Conservation (phyloP, 495 filamentous ascomycete species). For the Penicillium chermesinum region DNA sequence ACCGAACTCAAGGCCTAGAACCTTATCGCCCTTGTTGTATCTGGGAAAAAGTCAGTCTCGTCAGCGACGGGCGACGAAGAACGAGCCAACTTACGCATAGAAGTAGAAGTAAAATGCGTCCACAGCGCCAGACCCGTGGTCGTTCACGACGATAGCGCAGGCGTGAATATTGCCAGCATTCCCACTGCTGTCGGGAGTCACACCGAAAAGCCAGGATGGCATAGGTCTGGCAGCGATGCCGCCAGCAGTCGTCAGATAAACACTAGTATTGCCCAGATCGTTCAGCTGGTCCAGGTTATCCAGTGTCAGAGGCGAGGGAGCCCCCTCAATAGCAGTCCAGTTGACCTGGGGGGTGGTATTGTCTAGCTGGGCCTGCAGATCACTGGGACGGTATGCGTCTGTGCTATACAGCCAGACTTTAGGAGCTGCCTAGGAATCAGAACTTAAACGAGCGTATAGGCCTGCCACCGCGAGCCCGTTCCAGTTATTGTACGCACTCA, state of each 20-base stretch:
- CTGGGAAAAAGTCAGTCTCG: slow-evolving; percentile 13
- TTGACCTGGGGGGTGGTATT: slow-evolving; percentile 53
- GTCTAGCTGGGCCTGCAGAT: slow-evolving; percentile 50
- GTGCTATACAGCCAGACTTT: slow-evolving; percentile 52
- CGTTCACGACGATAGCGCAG: slow-evolving; percentile 50
- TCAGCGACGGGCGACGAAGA: neutral
- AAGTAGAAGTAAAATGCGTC: slow-evolving; percentile 71
- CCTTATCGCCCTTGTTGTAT: slow-evolving; percentile 47
- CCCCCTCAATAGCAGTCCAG: slow-evolving; percentile 38
- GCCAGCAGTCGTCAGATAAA: slow-evolving; percentile 56
- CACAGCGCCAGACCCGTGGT: slow-evolving; percentile 48
- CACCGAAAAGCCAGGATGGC: slow-evolving; percentile 50
- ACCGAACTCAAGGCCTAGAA: slow-evolving; percentile 49
- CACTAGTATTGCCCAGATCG: slow-evolving; percentile 38
- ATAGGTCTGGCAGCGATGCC: slow-evolving; percentile 46
- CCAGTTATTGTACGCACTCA: too few relatives aligned
- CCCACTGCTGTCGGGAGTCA: slow-evolving; percentile 43
- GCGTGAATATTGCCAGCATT: slow-evolving; percentile 43
- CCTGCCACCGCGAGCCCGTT: too few relatives aligned
- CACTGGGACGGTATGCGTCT: slow-evolving; percentile 56
- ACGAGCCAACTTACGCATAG: slow-evolving; percentile 44
- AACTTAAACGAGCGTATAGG: too few relatives aligned
- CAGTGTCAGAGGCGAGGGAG: slow-evolving; percentile 45
- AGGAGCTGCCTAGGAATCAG: slow-evolving; percentile 31
- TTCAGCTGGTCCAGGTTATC: slow-evolving; percentile 54